A percentile compares a stretch with the other conserved stretches of the same genome.
phyloP scores from a whole-genome alignment of 192 early-diverging fungal species.

The Geranomyces variabilis region DNA sequence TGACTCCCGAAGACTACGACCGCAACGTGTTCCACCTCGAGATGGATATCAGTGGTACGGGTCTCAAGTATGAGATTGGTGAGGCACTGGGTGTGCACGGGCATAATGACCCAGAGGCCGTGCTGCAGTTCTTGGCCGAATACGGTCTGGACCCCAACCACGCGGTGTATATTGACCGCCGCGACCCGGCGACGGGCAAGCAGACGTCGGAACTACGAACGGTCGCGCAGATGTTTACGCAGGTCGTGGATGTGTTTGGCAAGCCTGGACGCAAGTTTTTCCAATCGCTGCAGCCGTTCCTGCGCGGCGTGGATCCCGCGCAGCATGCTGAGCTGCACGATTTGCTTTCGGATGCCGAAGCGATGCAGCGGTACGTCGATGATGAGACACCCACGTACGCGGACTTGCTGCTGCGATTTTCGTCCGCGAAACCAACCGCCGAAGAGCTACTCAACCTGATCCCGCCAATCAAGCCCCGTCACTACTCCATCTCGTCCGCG shows the following conservation, averaged over 20 bases:
- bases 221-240: constrained; percentile 77
- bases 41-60: constrained; percentile 80
- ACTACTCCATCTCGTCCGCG: constrained; percentile 97
- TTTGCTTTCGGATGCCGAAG: constrained; percentile 70
- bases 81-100: constrained; percentile 94
- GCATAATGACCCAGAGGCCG: constrained; percentile 77
- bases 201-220: constrained; percentile 68
- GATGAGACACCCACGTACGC: constrained; percentile 81
- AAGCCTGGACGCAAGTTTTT: constrained; percentile 95
- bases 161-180: constrained; percentile 64
- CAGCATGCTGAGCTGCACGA: constrained; percentile 67
- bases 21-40: constrained; percentile 98
- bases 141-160: constrained; percentile 73
- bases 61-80: constrained; percentile 87
- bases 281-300: constrained; percentile 72
- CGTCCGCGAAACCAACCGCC: constrained; percentile 75
- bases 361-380: constrained; percentile 80
- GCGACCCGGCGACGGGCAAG: constrained; percentile 47
- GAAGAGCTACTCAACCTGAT: constrained; percentile 74
- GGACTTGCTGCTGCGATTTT: constrained; percentile 84
- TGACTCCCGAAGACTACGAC: constrained; percentile 88
- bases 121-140: constrained; percentile 69
- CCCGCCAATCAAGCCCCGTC: constrained; percentile 90
- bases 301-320: constrained; percentile 56
- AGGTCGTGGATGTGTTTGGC: constrained; percentile 89